phyloP scores from a whole-genome alignment of 2,329 filamentous ascomycete genomes.

The Lachnellula arida region DNA sequence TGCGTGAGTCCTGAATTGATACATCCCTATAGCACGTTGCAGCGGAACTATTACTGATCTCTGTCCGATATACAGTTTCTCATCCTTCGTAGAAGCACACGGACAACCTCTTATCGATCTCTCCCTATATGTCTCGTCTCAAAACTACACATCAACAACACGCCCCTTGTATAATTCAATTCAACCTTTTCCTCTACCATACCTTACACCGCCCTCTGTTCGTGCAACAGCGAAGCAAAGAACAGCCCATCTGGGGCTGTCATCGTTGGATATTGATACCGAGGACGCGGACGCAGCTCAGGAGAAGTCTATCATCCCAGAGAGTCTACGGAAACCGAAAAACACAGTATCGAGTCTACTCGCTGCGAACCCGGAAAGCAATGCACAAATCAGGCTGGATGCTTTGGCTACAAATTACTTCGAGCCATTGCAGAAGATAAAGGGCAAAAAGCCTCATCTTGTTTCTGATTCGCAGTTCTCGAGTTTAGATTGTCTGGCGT shows the following conservation, averaged over 20 bases:
- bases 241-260: constrained; percentile 66
- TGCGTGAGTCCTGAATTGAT: constrained; percentile 36
- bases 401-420: constrained; percentile 67
- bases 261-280: constrained; percentile 59
- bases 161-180: constrained; percentile 76
- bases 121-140: constrained; percentile 82
- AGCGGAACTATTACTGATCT: constrained; percentile 5
- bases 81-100: constrained; percentile 67
- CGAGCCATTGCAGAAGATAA: constrained; percentile 61
- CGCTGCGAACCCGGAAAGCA: constrained; percentile 65
- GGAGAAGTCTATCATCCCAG: constrained; percentile 33
- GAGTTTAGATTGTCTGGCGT: constrained; percentile 71
- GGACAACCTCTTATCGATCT: constrained; percentile 79
- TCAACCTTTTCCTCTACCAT: constrained; percentile 82
- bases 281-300: constrained; percentile 32
- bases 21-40: neutral
- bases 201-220: constrained; percentile 71
- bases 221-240: constrained; percentile 65
- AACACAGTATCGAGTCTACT: constrained; percentile 49
- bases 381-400: constrained; percentile 70
- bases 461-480: constrained; percentile 49
- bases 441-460: constrained; percentile 52
- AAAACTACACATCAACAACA: constrained; percentile 77
- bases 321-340: constrained; percentile 31
- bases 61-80: constrained; percentile 39